These are phyloP conservation scores for Ulota crispa DNA, from an alignment of 225 moss, liverwort and hornwort species.

Conservation along the genomic window DNA sequence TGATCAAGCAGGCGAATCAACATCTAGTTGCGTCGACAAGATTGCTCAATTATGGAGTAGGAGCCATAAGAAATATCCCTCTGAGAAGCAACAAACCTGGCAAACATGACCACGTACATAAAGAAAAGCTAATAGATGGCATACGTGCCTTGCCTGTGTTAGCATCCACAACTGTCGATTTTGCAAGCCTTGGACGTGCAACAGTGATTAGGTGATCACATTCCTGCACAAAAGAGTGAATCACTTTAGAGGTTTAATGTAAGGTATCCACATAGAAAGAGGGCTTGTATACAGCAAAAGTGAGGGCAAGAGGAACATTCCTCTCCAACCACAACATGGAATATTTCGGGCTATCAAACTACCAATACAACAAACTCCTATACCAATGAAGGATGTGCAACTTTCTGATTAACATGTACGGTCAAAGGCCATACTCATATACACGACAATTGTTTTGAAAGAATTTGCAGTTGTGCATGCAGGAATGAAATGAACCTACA, in stretches of 20 bases:
- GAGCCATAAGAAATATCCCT: background rate
- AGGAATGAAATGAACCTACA: slow-evolving; percentile 36
- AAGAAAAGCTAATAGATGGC: slow-evolving; percentile 47
- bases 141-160: slow-evolving; percentile 80
- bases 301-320: background rate
- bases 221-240: slow-evolving; percentile 39
- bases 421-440: background rate
- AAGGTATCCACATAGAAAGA: background rate
- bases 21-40: background rate
- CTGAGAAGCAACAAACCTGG: background rate
- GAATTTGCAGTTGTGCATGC: slow-evolving; percentile 15
- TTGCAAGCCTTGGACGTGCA: slow-evolving; percentile 59
- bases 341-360: slow-evolving; percentile 7
- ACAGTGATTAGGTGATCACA: slow-evolving; percentile 63
- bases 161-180: slow-evolving; percentile 75
- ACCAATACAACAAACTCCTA: background rate
- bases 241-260: background rate
- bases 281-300: background rate
- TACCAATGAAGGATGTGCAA: slow-evolving; percentile 2
- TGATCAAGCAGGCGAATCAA: slow-evolving; percentile 6
- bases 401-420: background rate
- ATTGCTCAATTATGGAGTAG: slow-evolving; percentile 5
- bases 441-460: background rate
- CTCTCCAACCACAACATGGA: slow-evolving; percentile 2
- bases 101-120: slow-evolving; percentile 13